Conservation (phyloP, 1,139 yeast genomes). For the Wickerhamiella pararugosa region DNA sequence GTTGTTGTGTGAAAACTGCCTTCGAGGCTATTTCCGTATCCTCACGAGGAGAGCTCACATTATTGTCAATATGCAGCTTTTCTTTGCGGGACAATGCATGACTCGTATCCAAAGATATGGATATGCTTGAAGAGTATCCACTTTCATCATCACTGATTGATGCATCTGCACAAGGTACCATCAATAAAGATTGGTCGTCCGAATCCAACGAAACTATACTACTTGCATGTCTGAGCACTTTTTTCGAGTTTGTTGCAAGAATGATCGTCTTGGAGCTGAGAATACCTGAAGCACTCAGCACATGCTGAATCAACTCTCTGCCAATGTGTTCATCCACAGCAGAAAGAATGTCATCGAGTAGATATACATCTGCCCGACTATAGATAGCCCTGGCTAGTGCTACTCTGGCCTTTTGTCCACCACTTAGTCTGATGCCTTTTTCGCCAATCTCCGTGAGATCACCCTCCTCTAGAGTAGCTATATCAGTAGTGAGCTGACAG, state of each 20-base stretch:
- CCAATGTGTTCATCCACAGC: slow-evolving; percentile 83
- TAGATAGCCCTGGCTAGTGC: slow-evolving; percentile 81
- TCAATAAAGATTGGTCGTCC: background rate
- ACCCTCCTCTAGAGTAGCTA: slow-evolving; percentile 60
- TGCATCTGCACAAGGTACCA: slow-evolving; percentile 4
- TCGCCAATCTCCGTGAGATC: slow-evolving; percentile 80
- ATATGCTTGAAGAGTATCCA: no score
- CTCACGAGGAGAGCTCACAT: background rate
- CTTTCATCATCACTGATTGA: background rate
- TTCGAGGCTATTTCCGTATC: background rate
- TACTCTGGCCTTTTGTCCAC: slow-evolving; percentile 83
- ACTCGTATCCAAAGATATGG: no score
- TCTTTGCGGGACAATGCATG: no score
- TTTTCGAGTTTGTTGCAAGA: slow-evolving; percentile 66
- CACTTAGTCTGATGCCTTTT: slow-evolving; percentile 74
- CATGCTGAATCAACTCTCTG: slow-evolving; percentile 41
- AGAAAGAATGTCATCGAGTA: slow-evolving; percentile 65
- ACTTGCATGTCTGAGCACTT: slow-evolving; percentile 55
- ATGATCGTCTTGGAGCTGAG: slow-evolving; percentile 54
- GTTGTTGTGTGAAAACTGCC: background rate
- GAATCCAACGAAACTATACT: slow-evolving; percentile 32
- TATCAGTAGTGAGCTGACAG: slow-evolving; percentile 58
- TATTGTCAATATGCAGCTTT: no score
- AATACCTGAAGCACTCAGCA: slow-evolving; percentile 51
- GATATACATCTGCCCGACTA: slow-evolving; percentile 63